Percentiles rank a stretch among this genome's conserved stretches.
Evolutionary conservation across 495 filamentous ascomycete species (phyloP).

Genomic region (Penicillium subrubescens): DNA sequence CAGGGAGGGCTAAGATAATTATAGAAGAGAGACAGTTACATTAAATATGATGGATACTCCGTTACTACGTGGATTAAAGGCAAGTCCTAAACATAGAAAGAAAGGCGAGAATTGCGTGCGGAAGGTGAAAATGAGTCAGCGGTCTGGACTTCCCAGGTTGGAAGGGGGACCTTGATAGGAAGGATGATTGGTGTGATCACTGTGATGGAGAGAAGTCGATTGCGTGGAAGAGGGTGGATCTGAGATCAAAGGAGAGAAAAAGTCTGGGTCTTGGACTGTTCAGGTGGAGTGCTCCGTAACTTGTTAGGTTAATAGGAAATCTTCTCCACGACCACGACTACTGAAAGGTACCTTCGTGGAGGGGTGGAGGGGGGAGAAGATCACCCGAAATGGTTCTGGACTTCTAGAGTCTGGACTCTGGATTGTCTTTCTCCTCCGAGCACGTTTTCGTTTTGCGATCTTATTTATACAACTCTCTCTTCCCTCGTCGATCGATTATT

Average conservation of each 20-base stretch:
- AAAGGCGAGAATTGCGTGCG: neutral
- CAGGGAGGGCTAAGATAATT: neutral
- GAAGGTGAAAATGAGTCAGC: slow-evolving; percentile 18
- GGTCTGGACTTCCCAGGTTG: slow-evolving; percentile 9
- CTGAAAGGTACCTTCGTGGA: neutral
- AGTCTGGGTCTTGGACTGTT: neutral
- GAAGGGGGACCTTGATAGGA: neutral
- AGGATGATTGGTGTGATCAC: neutral
- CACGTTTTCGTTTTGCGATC: neutral
- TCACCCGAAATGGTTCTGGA: neutral
- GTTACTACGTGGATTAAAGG: neutral
- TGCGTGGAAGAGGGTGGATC: neutral
- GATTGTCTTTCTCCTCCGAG: neutral
- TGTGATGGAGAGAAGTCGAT: too few species aligned
- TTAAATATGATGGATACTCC: neutral
- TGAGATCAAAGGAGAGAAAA: neutral
- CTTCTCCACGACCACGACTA: too few species aligned
- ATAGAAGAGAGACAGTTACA: neutral
- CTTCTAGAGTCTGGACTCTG: neutral
- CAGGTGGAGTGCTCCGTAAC: neutral
- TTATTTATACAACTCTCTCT: neutral
- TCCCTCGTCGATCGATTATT: too few species aligned
- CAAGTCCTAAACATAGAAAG: neutral
- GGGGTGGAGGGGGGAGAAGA: neutral
- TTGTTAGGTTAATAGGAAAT: neutral